These are phyloP conservation scores for Ailanthus altissimus DNA, from an alignment of 345 rosid species.

Conservation along the genomic window DNA sequence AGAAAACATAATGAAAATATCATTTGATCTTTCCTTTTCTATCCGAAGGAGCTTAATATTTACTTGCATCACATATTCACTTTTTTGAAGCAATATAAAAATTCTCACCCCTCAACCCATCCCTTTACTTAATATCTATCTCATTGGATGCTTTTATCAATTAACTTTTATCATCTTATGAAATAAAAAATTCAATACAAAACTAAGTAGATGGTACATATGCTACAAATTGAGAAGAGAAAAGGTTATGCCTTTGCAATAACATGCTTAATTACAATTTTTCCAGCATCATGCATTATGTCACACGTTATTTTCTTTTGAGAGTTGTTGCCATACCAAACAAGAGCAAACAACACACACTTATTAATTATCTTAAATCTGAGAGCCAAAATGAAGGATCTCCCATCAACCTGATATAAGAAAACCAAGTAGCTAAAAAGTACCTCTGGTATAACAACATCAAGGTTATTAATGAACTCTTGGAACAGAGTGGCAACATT, in stretches of 20 bases:
- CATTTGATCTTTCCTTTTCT: neutral
- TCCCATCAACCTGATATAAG: neutral
- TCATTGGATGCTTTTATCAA: neutral
- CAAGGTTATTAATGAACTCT: slow-evolving; percentile 59
- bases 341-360: neutral
- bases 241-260: neutral
- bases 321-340: neutral
- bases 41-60: neutral
- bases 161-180: neutral
- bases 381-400: neutral
- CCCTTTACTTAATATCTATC: neutral
- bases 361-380: neutral
- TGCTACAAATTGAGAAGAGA: neutral
- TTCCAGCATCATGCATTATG: neutral
- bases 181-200: neutral
- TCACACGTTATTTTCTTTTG: neutral
- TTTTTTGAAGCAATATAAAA: neutral
- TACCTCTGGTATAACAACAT: slow-evolving; percentile 70
- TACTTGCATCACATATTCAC: neutral
- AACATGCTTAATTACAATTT: neutral
- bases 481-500: slow-evolving; percentile 49
- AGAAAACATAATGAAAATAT: neutral
- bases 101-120: neutral
- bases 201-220: neutral
- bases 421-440: neutral